Evolutionary conservation across 805 yeast species (phyloP).

Genomic region (Lachancea sp.): DNA sequence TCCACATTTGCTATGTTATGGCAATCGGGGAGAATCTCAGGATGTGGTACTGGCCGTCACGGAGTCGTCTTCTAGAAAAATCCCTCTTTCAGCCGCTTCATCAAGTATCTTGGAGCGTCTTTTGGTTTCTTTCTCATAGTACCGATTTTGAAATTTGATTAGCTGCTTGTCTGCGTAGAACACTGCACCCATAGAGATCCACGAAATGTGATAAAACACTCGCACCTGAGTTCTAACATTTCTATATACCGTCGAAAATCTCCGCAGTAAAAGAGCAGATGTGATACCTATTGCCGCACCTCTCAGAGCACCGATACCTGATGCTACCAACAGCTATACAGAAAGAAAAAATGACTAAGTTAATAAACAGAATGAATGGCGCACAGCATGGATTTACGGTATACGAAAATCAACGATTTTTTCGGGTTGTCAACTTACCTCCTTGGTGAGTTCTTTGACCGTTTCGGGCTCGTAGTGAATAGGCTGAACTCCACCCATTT

Average conservation of each 20-base stretch:
- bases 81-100: conserved; percentile 42
- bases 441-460: conserved; percentile 33
- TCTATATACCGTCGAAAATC: conserved; percentile 34
- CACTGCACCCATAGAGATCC: conserved; percentile 39
- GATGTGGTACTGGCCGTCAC: conserved; percentile 16
- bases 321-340: conserved; percentile 32
- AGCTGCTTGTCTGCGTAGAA: conserved; percentile 39
- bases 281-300: conserved; percentile 37
- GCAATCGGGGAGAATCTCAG: background rate
- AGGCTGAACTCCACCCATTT: conserved; percentile 29
- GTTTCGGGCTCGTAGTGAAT: conserved; percentile 36
- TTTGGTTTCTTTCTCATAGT: conserved; percentile 31
- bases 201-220: conserved; percentile 37
- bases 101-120: conserved; percentile 35
- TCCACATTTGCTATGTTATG: background rate
- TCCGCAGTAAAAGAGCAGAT: conserved; percentile 30
- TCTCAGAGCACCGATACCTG: conserved; percentile 38
- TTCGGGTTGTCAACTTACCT: conserved; percentile 22
- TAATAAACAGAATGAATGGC: background rate
- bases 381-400: background rate
- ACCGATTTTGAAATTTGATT: conserved; percentile 32
- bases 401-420: background rate
- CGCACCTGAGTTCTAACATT: conserved; percentile 37
- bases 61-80: conserved; percentile 36
- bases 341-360: background rate